Base-by-base conservation (phyloP, 2,329 filamentous ascomycete species). In the Penicillium sp. region DNA sequence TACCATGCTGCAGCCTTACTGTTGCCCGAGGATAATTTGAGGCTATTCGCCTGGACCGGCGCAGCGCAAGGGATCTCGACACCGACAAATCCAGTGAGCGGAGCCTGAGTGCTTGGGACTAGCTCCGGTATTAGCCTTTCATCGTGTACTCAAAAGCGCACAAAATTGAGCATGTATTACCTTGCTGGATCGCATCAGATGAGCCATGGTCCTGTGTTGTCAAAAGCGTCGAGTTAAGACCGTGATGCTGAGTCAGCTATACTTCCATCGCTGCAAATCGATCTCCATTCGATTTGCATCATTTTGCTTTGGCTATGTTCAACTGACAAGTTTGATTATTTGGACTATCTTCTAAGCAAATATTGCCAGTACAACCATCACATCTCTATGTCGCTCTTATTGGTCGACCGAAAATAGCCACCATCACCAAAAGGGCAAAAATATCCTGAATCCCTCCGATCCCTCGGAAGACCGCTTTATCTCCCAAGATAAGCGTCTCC, bases 341-440 rank as follows among this genome's bases (percentile, higher is more conserved):
- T 8, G 32, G 8, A 4, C 15, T 20, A 3, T 4, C 10, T 20
- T 10, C 10, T 8, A 10, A 20, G 2, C 10, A 10, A 9, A 18
- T 3, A 35, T 18, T 20, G 10, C 1, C 7, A 7, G 2, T 33
- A 4, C 20, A 35, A 8, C 15, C 18, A 37, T 37, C 18, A 8
- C 3, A 20, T 15, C 18, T 2, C 8, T 10, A 5, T 20, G 3
- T 4, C 15, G 3, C 33, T 35, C 7, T 37, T 20, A 27, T 40
- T 40, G 23, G 38, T 20, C 38, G 10, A 37, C 1, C 2, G 3
- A 4, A 4, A 9, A 4, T n/a, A 7, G 38, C 38, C 10, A 25
- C 20, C 38, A 40, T 25, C 4, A 40, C 38, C 27, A 51, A 58
- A 53, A 18, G 47, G 56, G 56, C 42, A 57, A 56, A 51, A 33